Percentiles rank a stretch among this genome's conserved stretches.
Conservation (phyloP, 2,329 filamentous ascomycete genomes). For the Xylaria sp. region DNA sequence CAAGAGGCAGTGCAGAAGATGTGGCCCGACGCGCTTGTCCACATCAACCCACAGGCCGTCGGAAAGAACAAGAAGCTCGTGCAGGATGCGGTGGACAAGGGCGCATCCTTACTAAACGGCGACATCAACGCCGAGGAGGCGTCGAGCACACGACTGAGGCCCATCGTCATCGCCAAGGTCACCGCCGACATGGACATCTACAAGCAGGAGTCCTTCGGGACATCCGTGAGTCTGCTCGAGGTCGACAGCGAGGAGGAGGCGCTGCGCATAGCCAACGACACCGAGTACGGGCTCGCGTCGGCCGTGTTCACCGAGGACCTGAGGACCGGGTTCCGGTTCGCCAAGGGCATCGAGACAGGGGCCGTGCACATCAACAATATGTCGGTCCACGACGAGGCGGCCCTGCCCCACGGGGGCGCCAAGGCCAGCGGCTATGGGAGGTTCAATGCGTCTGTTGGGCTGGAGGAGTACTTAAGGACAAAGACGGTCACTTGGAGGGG, state of each 20-base stretch:
- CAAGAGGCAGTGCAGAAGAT: constrained; percentile 44
- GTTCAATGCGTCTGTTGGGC: constrained; percentile 50
- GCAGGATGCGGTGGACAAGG: constrained; percentile 65
- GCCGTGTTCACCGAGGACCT: constrained; percentile 74
- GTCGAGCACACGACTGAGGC: constrained; percentile 61
- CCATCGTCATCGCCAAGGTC: constrained; percentile 69
- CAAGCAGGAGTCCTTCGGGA: constrained; percentile 73
- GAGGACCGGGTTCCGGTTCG: constrained; percentile 62
- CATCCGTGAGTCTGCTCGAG: constrained; percentile 69
- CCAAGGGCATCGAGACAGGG: constrained; percentile 67
- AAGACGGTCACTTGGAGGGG: constrained; percentile 51
- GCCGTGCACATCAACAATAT: constrained; percentile 58
- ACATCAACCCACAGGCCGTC: constrained; percentile 45
- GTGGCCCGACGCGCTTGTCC: constrained; percentile 47
- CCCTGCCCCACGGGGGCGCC: constrained; percentile 56
- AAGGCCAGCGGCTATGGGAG: constrained; percentile 57
- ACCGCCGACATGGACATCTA: constrained; percentile 74
- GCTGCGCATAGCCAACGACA: constrained; percentile 73
- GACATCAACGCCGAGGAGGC: constrained; percentile 51
- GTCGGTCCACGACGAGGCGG: constrained; percentile 57
- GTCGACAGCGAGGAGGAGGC: constrained; percentile 72
- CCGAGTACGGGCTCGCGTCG: constrained; percentile 73
- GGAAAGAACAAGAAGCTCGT: constrained; percentile 57
- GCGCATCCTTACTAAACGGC: constrained; percentile 68
- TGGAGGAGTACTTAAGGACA: constrained; percentile 50